A percentile compares a stretch with the other conserved stretches of the same genome.
phyloP scores from a whole-genome alignment of 345 rosid genomes.

The Mallotus nudiflorus region DNA sequence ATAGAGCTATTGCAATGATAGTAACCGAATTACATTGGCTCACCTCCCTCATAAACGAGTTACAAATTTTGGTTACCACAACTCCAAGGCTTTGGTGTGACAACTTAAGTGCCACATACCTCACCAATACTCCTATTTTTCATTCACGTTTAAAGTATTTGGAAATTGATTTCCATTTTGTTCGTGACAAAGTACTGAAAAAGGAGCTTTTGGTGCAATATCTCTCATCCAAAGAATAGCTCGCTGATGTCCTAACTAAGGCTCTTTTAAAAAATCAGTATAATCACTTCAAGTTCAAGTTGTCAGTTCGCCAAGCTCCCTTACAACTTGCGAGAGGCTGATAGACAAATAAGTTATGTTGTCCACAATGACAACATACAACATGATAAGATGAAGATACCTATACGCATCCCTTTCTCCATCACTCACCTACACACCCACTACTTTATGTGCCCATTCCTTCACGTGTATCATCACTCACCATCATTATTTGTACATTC shows the following conservation, averaged over 20 bases:
- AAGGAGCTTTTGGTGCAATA: background rate
- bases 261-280: background rate
- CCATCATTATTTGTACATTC: no score
- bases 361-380: no score
- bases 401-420: no score
- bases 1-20: background rate
- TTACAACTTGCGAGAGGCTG: background rate
- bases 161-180: slow-evolving; percentile 1
- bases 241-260: background rate
- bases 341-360: no score
- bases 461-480: no score
- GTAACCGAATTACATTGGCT: background rate
- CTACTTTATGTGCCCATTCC: no score
- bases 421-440: no score
- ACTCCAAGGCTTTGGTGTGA: background rate
- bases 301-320: background rate
- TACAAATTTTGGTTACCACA: background rate
- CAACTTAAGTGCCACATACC: background rate
- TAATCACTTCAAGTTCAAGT: background rate
- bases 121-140: slow-evolving; percentile 1
- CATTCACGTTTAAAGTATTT: background rate
- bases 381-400: no score
- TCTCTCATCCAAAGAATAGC: background rate
- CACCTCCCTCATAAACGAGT: background rate
- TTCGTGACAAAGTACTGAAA: background rate